Evolutionary conservation across 116 monocot species (phyloP).

Genomic region (Trichopus zeylanicus): DNA sequence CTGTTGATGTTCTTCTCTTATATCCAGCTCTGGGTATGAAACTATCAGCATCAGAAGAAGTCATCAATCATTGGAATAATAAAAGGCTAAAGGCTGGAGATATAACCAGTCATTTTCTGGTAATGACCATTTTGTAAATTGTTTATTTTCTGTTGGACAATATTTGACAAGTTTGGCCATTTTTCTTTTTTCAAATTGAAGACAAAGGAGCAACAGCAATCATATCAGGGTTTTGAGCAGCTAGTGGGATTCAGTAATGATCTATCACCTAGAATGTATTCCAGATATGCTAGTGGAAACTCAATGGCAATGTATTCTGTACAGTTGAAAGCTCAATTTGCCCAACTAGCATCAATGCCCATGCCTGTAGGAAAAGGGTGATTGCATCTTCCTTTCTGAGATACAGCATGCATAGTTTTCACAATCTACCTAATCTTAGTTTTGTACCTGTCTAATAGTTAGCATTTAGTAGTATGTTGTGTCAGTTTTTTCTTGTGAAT

Average conservation of each 20-base stretch:
- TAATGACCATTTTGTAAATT: slow-evolving; percentile 12
- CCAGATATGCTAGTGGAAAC: slow-evolving; percentile 31
- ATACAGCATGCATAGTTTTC: not conserved
- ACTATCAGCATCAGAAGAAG: slow-evolving; percentile 76
- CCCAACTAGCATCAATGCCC: slow-evolving; percentile 31
- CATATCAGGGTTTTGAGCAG: slow-evolving; percentile 36
- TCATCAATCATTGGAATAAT: slow-evolving; percentile 71
- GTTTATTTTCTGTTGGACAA: not conserved
- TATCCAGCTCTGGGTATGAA: slow-evolving; percentile 75
- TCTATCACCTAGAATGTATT: slow-evolving; percentile 30
- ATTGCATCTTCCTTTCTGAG: slow-evolving; percentile 5
- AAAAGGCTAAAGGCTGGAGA: slow-evolving; percentile 88
- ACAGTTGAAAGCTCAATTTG: slow-evolving; percentile 18
- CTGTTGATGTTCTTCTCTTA: slow-evolving; percentile 2
- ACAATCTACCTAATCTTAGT: not conserved
- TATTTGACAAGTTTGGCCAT: not conserved
- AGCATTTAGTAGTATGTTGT: too few relatives aligned
- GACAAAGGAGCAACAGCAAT: slow-evolving; percentile 16
- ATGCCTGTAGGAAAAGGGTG: slow-evolving; percentile 76
- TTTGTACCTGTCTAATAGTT: not conserved
- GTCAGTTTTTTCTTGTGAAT: too few relatives aligned
- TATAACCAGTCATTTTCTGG: slow-evolving; percentile 33
- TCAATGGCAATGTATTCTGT: slow-evolving; percentile 11
- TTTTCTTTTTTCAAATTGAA: slow-evolving; percentile 11
- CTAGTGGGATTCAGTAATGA: slow-evolving; percentile 26